Evolutionary conservation across 441 rosid genomes (phyloP), one percentile per base, ranked within the genome.

Genomic region (Adansonia rubrostipa): DNA sequence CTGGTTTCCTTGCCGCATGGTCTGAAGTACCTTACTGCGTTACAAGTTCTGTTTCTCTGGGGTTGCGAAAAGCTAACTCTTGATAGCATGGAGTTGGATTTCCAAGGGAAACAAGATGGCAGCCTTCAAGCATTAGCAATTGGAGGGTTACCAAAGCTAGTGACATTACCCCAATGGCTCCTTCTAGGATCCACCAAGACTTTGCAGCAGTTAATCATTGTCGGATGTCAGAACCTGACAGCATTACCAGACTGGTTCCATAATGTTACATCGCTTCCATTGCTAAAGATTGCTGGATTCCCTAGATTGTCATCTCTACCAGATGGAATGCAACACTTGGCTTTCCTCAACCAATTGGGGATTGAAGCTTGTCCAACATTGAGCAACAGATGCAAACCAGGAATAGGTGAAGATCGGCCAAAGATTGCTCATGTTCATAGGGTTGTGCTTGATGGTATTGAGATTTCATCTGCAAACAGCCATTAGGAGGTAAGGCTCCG

Each of bases 341-440:
- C 13, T 58, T 20, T 20, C 33, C 63, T 58, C 14, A 19, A 9
- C 13, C 33, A 58, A 19, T 20, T 58, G 63, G 28, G 13, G 5
- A 58, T 58, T 9, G 33, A 58, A 58, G 63, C 33, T 20, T 58
- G 33, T 58, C 63, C 63, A 9, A 19, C 13, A 8, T 58, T 58
- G 63, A 58, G 63, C 63, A 20, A 58, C 20, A 58, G 63, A 58
- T 58, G 63, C 11, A 58, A 57, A 58, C 63, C 63, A 58, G 33
- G 33, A 58, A 20, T 9, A 20, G 63, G 63, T 58, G 63, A 58
- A 58, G 63, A 58, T 58, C 20, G 63, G 63, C 63, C 13, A 11
- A 58, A 58, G 63, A 58, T 58, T 58, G 63, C 28, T 58, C 63
- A 58, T 8, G 63, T 58, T 20, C 1, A 19, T 8, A 58, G 4